phyloP scores from a whole-genome alignment of 306 rosid genomes.

The Oemleria cerasiformis region DNA sequence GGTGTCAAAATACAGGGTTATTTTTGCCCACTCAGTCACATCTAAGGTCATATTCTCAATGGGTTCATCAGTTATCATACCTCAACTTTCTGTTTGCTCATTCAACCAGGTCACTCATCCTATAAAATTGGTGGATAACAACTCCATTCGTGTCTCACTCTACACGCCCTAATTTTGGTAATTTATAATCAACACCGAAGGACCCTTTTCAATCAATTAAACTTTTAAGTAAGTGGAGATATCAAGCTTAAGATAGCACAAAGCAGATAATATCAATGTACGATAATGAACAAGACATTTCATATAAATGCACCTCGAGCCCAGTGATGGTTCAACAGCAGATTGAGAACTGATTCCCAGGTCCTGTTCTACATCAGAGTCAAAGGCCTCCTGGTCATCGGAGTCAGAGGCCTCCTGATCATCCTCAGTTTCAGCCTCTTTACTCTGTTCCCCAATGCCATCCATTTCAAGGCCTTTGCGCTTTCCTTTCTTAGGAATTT shows the following conservation, averaged over 20 bases:
- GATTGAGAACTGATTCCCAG: conserved; percentile 27
- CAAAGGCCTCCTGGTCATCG: conserved; percentile 24
- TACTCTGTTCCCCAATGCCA: conserved; percentile 29
- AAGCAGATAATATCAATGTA: background rate
- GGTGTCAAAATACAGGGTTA: background rate
- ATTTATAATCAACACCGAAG: background rate
- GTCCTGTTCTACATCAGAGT: conserved; percentile 47
- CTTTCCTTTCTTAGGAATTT: conserved; percentile 30
- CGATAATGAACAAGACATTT: conserved; percentile 4
- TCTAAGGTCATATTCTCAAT: background rate
- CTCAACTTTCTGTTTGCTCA: background rate
- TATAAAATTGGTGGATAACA: background rate
- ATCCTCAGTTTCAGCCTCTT: conserved; percentile 49
- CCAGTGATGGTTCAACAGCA: conserved; percentile 33
- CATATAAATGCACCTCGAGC: conserved; percentile 46
- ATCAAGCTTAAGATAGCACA: background rate
- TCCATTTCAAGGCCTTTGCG: conserved; percentile 22
- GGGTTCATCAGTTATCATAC: background rate
- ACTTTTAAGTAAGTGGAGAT: background rate
- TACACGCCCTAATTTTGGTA: no score
- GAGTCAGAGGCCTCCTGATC: conserved; percentile 38
- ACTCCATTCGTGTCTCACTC: background rate
- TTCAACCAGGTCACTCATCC: background rate
- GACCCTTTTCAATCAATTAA: background rate
- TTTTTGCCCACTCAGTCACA: background rate